Evolutionary conservation across 371 early-diverging fungal genomes (phyloP).

Genomic region (Mucor racemosus): DNA sequence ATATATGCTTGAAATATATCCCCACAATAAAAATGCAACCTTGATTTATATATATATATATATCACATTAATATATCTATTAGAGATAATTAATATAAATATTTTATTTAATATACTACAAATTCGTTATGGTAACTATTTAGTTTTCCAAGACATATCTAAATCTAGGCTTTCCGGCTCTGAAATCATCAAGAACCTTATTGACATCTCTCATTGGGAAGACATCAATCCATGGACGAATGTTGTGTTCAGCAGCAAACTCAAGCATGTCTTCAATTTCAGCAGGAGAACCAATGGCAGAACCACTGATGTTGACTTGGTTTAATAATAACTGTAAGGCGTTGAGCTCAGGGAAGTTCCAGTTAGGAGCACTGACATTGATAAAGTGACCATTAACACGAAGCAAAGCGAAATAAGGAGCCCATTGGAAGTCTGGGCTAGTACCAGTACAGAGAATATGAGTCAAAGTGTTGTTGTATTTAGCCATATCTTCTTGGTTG

Average conservation of each 20-base stretch:
- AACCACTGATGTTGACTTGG: conserved; percentile 58
- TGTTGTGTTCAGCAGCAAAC: conserved; percentile 66
- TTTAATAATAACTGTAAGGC: conserved; percentile 4
- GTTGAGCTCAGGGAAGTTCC: conserved; percentile 17
- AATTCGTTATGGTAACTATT: neutral
- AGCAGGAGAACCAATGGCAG: conserved; percentile 61
- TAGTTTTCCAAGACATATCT: conserved; percentile 60
- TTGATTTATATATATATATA: too few relatives aligned
- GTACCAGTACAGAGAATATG: conserved; percentile 42
- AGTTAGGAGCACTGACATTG: conserved; percentile 67
- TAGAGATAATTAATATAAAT: too few relatives aligned
- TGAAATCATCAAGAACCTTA: conserved; percentile 56
- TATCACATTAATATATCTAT: too few relatives aligned
- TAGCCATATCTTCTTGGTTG: conserved; percentile 53
- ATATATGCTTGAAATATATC: too few relatives aligned
- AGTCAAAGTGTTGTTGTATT: conserved; percentile 39
- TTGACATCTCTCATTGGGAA: conserved; percentile 64
- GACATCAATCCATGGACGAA: conserved; percentile 64
- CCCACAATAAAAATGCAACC: too few relatives aligned
- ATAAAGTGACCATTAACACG: conserved; percentile 49
- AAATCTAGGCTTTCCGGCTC: conserved; percentile 64
- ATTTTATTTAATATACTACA: too few relatives aligned
- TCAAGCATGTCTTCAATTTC: conserved; percentile 63
- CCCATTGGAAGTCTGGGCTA: conserved; percentile 19
- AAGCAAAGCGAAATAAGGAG: conserved; percentile 44